These are phyloP conservation scores for Xylaria sp. DNA, from an alignment of 2,329 filamentous ascomycete species.

Conservation along the genomic window DNA sequence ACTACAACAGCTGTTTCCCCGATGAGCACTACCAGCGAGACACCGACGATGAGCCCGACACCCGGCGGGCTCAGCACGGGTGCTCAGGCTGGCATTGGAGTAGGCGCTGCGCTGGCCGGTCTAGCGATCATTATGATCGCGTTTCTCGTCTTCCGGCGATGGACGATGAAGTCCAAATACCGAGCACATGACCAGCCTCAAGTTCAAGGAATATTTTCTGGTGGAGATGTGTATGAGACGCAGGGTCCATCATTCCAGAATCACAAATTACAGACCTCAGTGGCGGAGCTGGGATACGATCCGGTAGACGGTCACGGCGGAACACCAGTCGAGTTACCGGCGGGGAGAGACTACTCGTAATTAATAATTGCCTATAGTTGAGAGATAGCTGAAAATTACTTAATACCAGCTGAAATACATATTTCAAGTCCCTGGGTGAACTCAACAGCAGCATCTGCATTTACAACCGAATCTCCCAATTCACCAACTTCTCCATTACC, in stretches of 20 bases:
- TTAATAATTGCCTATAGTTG: too few species aligned
- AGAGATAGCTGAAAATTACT: too few species aligned
- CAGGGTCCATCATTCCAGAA: not conserved
- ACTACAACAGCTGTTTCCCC: not conserved
- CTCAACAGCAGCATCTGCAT: too few species aligned
- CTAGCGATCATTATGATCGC: conserved; percentile 18
- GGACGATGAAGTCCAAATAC: conserved; percentile 5
- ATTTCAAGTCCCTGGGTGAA: too few species aligned
- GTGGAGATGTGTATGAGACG: not conserved
- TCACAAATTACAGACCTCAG: not conserved
- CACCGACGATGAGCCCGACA: not conserved
- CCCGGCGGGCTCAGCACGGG: conserved; percentile 25
- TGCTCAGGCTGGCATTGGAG: conserved; percentile 35
- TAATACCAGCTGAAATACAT: too few species aligned
- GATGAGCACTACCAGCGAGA: not conserved
- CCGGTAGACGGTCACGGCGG: not conserved
- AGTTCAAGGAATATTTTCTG: not conserved
- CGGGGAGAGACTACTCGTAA: not conserved
- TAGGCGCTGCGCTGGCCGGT: conserved; percentile 23
- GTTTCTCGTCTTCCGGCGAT: conserved; percentile 23
- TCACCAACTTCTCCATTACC: too few species aligned
- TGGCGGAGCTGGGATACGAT: not conserved
- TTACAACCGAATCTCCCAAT: too few species aligned
- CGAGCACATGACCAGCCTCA: not conserved
- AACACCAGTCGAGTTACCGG: not conserved